Conservation (phyloP, 129 eudicot genomes). For the Arctium minus region DNA sequence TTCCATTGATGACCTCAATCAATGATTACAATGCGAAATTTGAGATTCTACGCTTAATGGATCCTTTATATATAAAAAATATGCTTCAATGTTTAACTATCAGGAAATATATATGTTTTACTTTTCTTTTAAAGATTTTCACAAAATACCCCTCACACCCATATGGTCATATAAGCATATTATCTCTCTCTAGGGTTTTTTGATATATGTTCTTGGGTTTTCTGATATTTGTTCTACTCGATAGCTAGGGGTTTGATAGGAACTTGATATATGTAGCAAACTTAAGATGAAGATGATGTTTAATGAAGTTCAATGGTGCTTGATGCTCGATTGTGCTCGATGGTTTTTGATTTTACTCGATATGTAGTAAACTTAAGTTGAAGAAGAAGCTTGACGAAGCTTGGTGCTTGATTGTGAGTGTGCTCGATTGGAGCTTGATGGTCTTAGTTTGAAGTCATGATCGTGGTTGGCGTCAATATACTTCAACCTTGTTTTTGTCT, state of each 20-base stretch:
- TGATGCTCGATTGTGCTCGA: too few species aligned
- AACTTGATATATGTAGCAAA: too few species aligned
- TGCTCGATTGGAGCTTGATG: too few species aligned
- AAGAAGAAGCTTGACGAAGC: too few species aligned
- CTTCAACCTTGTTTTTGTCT: too few species aligned
- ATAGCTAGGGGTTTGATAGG: not conserved
- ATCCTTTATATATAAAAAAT: not conserved
- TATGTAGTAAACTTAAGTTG: not conserved
- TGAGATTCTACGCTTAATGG: not conserved
- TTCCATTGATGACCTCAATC: conserved; percentile 16
- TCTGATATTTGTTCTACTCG: too few species aligned
- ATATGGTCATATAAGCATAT: too few species aligned
- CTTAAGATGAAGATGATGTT: too few species aligned
- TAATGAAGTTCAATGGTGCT: too few species aligned
- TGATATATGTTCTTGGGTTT: not conserved
- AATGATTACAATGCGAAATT: not conserved
- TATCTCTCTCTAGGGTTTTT: not conserved
- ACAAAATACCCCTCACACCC: not conserved
- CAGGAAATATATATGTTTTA: not conserved
- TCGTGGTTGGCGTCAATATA: too few species aligned
- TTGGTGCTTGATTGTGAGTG: not conserved
- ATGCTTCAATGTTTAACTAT: not conserved
- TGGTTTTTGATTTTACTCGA: too few species aligned
- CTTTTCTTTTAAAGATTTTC: not conserved
- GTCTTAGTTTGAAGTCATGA: too few species aligned